phyloP scores from a whole-genome alignment of 306 rosid genomes.

The Sphenostylis stenocarpa region DNA sequence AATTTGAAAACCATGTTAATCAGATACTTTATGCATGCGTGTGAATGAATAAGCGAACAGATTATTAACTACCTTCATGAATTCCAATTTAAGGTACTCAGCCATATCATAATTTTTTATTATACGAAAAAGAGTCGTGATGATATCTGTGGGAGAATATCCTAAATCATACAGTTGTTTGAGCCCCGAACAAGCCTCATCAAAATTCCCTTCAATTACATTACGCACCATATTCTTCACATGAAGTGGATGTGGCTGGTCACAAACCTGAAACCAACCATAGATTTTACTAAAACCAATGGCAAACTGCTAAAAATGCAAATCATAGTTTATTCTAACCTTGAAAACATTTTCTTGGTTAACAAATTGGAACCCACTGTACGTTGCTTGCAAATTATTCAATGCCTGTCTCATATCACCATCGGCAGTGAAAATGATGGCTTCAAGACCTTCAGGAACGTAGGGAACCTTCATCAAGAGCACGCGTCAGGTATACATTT shows the following conservation, averaged over 20 bases:
- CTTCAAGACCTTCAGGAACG: constrained; percentile 98
- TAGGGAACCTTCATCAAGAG: constrained; percentile 77
- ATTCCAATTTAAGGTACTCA: constrained; percentile 89
- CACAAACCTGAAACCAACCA: constrained; percentile 76
- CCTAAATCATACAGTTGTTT: constrained; percentile 92
- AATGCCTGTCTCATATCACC: constrained; percentile 99
- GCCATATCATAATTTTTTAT: constrained; percentile 92
- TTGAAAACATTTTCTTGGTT: constrained; percentile 95
- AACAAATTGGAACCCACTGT: constrained; percentile 92
- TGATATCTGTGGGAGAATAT: constrained; percentile 94
- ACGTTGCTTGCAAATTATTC: constrained; percentile 96
- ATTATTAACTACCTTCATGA: constrained; percentile 75
- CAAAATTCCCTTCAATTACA: constrained; percentile 86
- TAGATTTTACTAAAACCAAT: neutral
- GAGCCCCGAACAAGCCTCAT: constrained; percentile 79
- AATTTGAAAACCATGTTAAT: constrained; percentile 26
- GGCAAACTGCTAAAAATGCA: neutral
- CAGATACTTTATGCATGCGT: neutral
- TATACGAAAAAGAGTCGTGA: constrained; percentile 91
- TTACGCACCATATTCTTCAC: constrained; percentile 86
- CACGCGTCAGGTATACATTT: constrained; percentile 31
- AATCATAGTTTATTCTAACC: constrained; percentile 45
- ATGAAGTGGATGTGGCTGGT: constrained; percentile 98
- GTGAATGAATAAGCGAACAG: neutral
- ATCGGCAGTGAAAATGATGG: constrained; percentile 97